Evolutionary conservation across 2,329 filamentous ascomycete species (phyloP).

Genomic region (Epichloe sp.): DNA sequence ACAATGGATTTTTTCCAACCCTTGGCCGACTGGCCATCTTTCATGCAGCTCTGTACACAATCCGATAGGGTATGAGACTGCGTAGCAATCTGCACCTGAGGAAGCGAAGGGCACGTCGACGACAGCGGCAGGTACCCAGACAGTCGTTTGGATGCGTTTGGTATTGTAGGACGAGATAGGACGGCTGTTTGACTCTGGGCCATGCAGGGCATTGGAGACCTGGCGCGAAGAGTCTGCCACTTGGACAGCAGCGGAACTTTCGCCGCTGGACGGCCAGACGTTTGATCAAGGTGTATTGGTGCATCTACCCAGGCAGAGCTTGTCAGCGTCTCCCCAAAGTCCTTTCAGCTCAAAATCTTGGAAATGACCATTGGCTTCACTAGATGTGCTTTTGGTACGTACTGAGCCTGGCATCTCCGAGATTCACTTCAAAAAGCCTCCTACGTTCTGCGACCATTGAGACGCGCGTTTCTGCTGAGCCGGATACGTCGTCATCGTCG

Average conservation of each 20-base stretch:
- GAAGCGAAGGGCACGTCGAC: slow-evolving; percentile 5
- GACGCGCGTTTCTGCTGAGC: background rate
- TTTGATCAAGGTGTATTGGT: background rate
- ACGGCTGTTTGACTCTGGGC: slow-evolving; percentile 4
- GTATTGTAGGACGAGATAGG: slow-evolving; percentile 2
- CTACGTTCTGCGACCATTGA: slow-evolving; percentile 14
- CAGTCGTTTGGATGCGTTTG: slow-evolving; percentile 2
- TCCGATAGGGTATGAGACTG: slow-evolving; percentile 1
- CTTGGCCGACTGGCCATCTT: background rate
- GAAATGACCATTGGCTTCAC: background rate
- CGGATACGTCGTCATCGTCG: background rate
- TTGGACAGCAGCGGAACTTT: background rate
- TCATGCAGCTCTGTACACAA: background rate
- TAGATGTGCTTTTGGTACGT: background rate
- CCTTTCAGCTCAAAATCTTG: background rate
- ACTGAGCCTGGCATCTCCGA: slow-evolving; percentile 1
- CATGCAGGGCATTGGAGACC: slow-evolving; percentile 4
- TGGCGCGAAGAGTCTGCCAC: background rate
- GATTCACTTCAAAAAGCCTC: slow-evolving; percentile 11
- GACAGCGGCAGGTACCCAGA: slow-evolving; percentile 5
- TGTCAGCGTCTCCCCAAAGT: background rate
- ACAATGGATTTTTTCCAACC: background rate
- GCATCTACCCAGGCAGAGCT: background rate
- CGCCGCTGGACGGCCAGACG: background rate
- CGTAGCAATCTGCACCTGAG: background rate